Evolutionary conservation across 1,139 yeast genomes (phyloP), one percentile per base, ranked within the genome.

Genomic region (Meyerozyma sp.): DNA sequence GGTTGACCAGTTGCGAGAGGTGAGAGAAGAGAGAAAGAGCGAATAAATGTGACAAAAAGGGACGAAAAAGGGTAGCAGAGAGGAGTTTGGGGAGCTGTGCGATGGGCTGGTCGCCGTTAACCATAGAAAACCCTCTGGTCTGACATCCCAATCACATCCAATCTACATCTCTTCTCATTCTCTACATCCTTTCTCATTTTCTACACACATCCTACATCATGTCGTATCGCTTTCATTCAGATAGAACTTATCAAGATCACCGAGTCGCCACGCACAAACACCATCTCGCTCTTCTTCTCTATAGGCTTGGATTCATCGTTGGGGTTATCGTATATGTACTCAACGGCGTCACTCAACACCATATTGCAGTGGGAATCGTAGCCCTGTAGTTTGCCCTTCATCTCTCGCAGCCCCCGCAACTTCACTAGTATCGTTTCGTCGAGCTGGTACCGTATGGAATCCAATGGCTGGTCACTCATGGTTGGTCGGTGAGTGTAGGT

Each of bases 341-440:
- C 99, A 48, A 77, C 78, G 4, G 96, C 97, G 55, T 94, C 96
- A 56, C 98, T 90, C 53, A 93, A 77, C 36, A 93, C 96, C 77
- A 94, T 82, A 63, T 94, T 93, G 65, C 98, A 93, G 65, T 93
- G 98, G 41, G 95, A 86, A 64, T 93, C 98, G 65, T 88, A 93
- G 1, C 96, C 97, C 61, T 93, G 98, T 45, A 94, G 75, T 53
- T 81, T 82, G 6, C 99, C 99, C 39, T 81, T 79, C 67, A 93
- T 77, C 61, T 91, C 97, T 54, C 99, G 78, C 49, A 95, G 95
- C n/a, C 97, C 98, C 62, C 98, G 82, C 48, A 94, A 78, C 62
- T 94, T 94, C 45, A 94, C 95, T 58, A 81, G 79, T 21, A 94
- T 91, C 44, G 75, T 70, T 64, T 93, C 98, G 59, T 94, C 98